phyloP scores from a whole-genome alignment of 352 stramenopile genomes.

The Globisporangium megalacanthum region DNA sequence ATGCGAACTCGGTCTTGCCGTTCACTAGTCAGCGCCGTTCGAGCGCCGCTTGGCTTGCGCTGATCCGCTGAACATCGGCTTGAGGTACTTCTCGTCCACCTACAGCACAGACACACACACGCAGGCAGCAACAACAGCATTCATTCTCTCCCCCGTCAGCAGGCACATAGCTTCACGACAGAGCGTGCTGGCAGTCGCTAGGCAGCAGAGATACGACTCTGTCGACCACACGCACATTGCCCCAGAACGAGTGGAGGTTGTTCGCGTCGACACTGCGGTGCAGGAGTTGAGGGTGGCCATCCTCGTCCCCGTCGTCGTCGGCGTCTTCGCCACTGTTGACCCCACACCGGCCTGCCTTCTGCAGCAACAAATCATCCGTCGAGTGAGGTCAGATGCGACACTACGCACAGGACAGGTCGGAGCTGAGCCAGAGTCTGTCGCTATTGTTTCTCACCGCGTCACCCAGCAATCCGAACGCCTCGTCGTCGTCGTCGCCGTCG shows the following conservation, averaged over 20 bases:
- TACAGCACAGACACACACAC: slow-evolving; percentile 8
- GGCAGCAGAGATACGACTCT: neutral
- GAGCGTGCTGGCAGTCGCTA: too few relatives aligned
- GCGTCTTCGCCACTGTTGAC: slow-evolving; percentile 8
- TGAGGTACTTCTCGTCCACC: slow-evolving; percentile 65
- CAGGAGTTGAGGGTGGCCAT: slow-evolving; percentile 14
- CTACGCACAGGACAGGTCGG: too few relatives aligned
- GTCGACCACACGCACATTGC: slow-evolving; percentile 29
- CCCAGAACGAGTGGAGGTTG: slow-evolving; percentile 58
- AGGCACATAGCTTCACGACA: too few relatives aligned
- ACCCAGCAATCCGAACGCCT: slow-evolving; percentile 35
- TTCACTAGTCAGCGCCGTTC: too few relatives aligned
- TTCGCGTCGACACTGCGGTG: slow-evolving; percentile 20
- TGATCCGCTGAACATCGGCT: slow-evolving; percentile 58
- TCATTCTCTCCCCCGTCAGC: too few relatives aligned
- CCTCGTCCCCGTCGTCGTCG: slow-evolving; percentile 21
- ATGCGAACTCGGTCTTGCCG: too few relatives aligned
- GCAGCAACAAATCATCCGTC: neutral
- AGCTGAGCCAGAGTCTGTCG: too few relatives aligned
- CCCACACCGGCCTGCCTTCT: slow-evolving; percentile 30
- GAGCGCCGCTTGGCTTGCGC: slow-evolving; percentile 8
- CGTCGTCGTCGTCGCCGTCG: slow-evolving; percentile 17
- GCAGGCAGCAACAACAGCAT: too few relatives aligned
- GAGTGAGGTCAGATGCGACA: too few relatives aligned
- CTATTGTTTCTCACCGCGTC: slow-evolving; percentile 19